phyloP scores from a whole-genome alignment of 345 rosid species.

The Carallia pectinifolia region DNA sequence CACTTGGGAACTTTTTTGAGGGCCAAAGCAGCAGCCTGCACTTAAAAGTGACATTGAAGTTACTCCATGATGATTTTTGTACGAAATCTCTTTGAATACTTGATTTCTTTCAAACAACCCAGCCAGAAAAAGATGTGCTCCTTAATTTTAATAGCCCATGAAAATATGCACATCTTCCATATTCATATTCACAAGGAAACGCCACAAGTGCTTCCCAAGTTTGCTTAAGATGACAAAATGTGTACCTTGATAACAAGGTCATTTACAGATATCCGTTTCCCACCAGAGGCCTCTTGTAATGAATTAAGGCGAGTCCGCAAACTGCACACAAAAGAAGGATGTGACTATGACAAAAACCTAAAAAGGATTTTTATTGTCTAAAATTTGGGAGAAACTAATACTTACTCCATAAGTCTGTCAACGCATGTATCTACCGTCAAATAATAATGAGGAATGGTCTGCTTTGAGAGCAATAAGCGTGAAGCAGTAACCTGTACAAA shows the following conservation, averaged over 20 bases:
- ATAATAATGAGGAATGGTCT: slow-evolving; percentile 96
- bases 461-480: slow-evolving; percentile 87
- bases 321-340: slow-evolving; percentile 39
- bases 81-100: background rate
- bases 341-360: slow-evolving; percentile 9
- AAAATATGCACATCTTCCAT: background rate
- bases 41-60: slow-evolving; percentile 7
- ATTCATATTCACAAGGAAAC: background rate
- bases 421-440: slow-evolving; percentile 88
- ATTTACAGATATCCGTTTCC: slow-evolving; percentile 84
- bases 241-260: slow-evolving; percentile 97
- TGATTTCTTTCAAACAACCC: background rate
- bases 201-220: background rate
- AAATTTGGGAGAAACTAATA: slow-evolving; percentile 13
- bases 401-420: slow-evolving; percentile 88
- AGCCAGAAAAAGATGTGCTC: background rate
- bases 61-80: background rate
- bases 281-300: slow-evolving; percentile 89
- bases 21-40: slow-evolving; percentile 97
- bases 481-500: slow-evolving; percentile 82
- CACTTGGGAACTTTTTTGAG: slow-evolving; percentile 91
- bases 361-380: background rate
- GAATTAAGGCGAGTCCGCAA: slow-evolving; percentile 75
- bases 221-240: background rate
- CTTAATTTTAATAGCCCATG: background rate